These are phyloP conservation scores for Rutidosis leptorrhynchoides DNA, from an alignment of 129 eudicot species.

Conservation along the genomic window DNA sequence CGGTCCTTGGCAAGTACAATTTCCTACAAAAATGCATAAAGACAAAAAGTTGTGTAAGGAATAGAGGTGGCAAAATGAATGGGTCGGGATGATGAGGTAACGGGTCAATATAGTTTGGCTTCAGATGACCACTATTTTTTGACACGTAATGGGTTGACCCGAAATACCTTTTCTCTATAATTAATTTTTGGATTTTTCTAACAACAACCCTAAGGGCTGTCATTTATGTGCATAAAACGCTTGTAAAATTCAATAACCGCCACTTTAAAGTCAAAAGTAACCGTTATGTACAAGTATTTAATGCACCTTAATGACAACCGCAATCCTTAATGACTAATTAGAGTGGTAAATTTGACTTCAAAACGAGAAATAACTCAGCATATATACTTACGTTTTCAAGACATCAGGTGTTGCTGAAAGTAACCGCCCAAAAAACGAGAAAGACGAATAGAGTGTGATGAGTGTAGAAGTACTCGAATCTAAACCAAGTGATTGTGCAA, in stretches of 20 bases:
- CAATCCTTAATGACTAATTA: too few relatives aligned
- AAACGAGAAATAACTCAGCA: neutral
- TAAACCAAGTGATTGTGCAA: slow-evolving; percentile 67
- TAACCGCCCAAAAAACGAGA: slow-evolving; percentile 89
- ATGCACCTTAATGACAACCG: too few relatives aligned
- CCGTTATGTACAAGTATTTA: too few relatives aligned
- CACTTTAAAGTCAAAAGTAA: too few relatives aligned
- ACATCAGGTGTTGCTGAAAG: slow-evolving; percentile 83
- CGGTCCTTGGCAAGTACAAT: slow-evolving; percentile 73
- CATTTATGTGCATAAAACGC: too few relatives aligned
- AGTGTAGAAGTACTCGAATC: slow-evolving; percentile 44
- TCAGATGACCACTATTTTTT: neutral
- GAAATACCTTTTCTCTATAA: neutral
- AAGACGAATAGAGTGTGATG: slow-evolving; percentile 71
- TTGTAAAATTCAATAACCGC: too few relatives aligned
- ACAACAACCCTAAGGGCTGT: too few relatives aligned
- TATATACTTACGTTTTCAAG: slow-evolving; percentile 52
- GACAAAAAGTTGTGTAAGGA: slow-evolving; percentile 6
- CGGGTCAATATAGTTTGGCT: neutral
- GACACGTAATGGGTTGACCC: neutral
- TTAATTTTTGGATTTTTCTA: neutral
- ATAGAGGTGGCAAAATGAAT: neutral
- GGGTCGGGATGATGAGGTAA: slow-evolving; percentile 1
- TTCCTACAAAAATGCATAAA: slow-evolving; percentile 46
- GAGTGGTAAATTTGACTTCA: neutral